Conservation (phyloP, 768 basidiomycete species). For the Cubamyces lactineus region DNA sequence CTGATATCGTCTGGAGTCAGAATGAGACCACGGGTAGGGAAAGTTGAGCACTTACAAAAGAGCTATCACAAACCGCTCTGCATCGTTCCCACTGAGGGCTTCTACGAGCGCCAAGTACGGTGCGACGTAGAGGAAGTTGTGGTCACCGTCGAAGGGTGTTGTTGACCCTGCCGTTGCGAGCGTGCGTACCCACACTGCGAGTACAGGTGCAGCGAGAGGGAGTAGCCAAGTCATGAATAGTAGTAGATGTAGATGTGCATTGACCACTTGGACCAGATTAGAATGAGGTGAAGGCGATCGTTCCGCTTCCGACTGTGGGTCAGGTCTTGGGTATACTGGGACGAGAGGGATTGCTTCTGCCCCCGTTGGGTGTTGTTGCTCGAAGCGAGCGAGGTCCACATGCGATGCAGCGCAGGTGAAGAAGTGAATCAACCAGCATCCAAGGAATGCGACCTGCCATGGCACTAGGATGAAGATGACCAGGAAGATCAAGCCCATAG, state of each 20-base stretch:
- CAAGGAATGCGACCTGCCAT: constrained; percentile 90
- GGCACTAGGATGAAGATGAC: constrained; percentile 81
- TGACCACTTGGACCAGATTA: background rate
- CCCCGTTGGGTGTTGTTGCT: background rate
- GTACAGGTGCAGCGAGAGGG: constrained; percentile 73
- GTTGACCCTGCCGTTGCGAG: constrained; percentile 77
- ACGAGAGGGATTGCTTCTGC: constrained; percentile 9
- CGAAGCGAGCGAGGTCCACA: constrained; percentile 3
- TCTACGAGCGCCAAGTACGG: constrained; percentile 70
- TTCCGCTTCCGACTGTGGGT: background rate
- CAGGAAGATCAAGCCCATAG: constrained; percentile 61
- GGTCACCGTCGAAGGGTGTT: constrained; percentile 83
- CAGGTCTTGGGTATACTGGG: background rate
- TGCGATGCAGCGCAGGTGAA: constrained; percentile 53
- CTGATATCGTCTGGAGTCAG: background rate
- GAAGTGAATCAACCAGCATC: constrained; percentile 80
- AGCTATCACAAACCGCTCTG: constrained; percentile 42
- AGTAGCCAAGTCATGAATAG: constrained; percentile 82
- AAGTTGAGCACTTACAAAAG: constrained; percentile 31
- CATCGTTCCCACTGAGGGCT: constrained; percentile 51
- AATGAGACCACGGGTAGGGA: background rate
- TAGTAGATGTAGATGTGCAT: constrained; percentile 54
- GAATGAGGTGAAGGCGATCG: background rate
- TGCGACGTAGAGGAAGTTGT: constrained; percentile 64
- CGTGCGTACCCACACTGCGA: constrained; percentile 91